phyloP scores from a whole-genome alignment of 2,329 filamentous ascomycete species.

The Sporothrix curviconia region DNA sequence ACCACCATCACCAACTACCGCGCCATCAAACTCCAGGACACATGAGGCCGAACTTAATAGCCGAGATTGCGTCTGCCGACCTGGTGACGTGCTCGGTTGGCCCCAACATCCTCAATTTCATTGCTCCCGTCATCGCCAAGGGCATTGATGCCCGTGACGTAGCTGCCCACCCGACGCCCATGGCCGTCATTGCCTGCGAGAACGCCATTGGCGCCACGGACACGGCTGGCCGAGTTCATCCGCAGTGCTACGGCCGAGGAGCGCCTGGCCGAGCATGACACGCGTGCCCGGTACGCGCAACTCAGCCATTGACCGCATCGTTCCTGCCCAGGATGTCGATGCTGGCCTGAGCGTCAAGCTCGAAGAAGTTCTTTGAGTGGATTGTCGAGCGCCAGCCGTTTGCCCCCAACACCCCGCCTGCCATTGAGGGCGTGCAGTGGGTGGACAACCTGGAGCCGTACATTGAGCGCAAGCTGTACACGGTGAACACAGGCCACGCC shows the following conservation, averaged over 20 bases:
- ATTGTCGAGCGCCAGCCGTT: slow-evolving; percentile 88
- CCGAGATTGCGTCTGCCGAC: slow-evolving; percentile 82
- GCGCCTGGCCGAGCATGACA: slow-evolving; percentile 60
- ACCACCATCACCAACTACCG: slow-evolving; percentile 92
- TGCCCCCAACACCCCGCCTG: slow-evolving; percentile 59
- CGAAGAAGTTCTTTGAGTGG: slow-evolving; percentile 99
- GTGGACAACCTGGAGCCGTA: slow-evolving; percentile 87
- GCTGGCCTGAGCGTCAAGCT: slow-evolving; percentile 86
- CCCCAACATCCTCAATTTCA: slow-evolving; percentile 92
- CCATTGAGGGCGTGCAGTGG: slow-evolving; percentile 85
- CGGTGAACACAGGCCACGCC: slow-evolving; percentile 96
- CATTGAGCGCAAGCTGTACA: slow-evolving; percentile 99
- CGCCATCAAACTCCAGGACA: slow-evolving; percentile 88
- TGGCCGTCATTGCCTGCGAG: slow-evolving; percentile 95
- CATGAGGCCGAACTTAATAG: slow-evolving; percentile 72
- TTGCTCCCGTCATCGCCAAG: slow-evolving; percentile 91
- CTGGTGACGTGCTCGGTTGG: slow-evolving; percentile 95
- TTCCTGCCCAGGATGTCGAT: slow-evolving; percentile 76
- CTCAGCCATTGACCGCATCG: slow-evolving; percentile 96
- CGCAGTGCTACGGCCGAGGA: slow-evolving; percentile 65
- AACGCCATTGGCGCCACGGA: slow-evolving; percentile 95
- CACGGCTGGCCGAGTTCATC: slow-evolving; percentile 75
- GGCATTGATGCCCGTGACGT: slow-evolving; percentile 70
- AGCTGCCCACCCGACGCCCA: slow-evolving; percentile 52
- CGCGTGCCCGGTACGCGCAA: slow-evolving; percentile 88